Percentiles rank a stretch among this genome's conserved stretches.
phyloP scores from a whole-genome alignment of 177 flowering plant species.

The Tripterygium wilfordii region DNA sequence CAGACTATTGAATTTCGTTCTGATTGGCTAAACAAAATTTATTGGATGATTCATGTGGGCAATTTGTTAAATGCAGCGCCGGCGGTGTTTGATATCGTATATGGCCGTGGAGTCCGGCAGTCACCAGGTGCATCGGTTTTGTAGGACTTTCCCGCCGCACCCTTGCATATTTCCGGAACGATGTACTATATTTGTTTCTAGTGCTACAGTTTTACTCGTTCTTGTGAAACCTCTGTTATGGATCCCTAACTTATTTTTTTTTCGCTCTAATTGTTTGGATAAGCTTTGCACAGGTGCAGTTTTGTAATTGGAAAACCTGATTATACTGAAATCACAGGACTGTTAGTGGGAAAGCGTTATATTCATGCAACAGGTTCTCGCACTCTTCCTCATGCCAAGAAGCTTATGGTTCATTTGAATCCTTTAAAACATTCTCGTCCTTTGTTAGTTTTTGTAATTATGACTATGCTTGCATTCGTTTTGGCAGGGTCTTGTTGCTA shows the following conservation, averaged over 20 bases:
- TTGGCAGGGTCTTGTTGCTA: slow-evolving; percentile 38
- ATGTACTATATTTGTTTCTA: no score
- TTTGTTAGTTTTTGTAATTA: neutral
- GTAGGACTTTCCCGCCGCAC: no score
- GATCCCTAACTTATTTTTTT: neutral
- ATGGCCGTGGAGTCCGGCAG: slow-evolving; percentile 5
- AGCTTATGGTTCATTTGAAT: neutral
- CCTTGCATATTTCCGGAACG: no score
- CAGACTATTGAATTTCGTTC: no score
- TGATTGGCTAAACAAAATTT: no score
- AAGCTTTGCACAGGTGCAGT: slow-evolving; percentile 33
- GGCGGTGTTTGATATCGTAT: slow-evolving; percentile 17
- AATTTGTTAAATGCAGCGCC: slow-evolving; percentile 15
- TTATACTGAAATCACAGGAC: slow-evolving; percentile 12
- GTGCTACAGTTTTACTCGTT: no score
- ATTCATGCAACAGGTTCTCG: slow-evolving; percentile 67
- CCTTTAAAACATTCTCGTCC: neutral
- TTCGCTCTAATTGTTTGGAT: slow-evolving; percentile 4
- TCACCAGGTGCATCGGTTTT: slow-evolving; percentile 1
- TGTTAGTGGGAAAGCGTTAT: slow-evolving; percentile 19
- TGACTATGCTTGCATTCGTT: neutral
- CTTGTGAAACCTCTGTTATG: no score
- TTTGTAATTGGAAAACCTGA: slow-evolving; percentile 10
- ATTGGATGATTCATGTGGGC: neutral
- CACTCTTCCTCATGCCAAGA: neutral